These are phyloP conservation scores for Ceriops tagal DNA, from an alignment of 345 rosid genomes.

Conservation along the genomic window DNA sequence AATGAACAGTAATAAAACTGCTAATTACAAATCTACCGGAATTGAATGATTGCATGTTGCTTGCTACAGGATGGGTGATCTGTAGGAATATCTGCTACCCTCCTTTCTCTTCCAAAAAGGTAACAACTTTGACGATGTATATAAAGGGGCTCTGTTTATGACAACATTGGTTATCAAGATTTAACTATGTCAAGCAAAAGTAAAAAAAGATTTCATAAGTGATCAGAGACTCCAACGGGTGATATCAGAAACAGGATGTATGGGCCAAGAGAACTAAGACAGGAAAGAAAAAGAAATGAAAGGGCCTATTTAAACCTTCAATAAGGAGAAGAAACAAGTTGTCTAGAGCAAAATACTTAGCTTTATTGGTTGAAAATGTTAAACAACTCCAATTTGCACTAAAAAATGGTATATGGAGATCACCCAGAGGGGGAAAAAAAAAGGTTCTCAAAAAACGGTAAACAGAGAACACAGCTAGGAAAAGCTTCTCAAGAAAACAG, in stretches of 20 bases:
- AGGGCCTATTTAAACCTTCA: neutral
- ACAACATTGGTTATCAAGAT: too few relatives aligned
- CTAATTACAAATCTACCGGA: conserved; percentile 45
- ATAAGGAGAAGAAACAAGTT: neutral
- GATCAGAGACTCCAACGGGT: too few relatives aligned
- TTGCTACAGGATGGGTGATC: conserved; percentile 99
- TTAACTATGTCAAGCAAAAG: too few relatives aligned
- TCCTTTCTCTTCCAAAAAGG: conserved; percentile 94
- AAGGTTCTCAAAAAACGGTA: too few relatives aligned
- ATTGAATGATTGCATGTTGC: conserved; percentile 95
- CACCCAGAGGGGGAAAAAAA: too few relatives aligned
- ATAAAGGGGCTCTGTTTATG: conserved; percentile 72
- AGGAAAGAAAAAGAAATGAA: neutral
- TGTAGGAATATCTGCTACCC: conserved; percentile 87
- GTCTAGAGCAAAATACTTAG: neutral
- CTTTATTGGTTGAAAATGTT: neutral
- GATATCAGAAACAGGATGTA: too few relatives aligned
- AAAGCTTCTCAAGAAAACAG: neutral
- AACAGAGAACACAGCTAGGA: neutral
- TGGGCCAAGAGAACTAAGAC: neutral
- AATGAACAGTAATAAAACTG: conserved; percentile 5
- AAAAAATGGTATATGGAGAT: too few relatives aligned
- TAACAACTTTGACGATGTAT: conserved; percentile 96
- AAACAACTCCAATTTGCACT: too few relatives aligned
- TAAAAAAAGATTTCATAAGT: too few relatives aligned